These are phyloP conservation scores for Scutellaria barbata DNA, from an alignment of 257 asterid genomes.

Conservation along the genomic window DNA sequence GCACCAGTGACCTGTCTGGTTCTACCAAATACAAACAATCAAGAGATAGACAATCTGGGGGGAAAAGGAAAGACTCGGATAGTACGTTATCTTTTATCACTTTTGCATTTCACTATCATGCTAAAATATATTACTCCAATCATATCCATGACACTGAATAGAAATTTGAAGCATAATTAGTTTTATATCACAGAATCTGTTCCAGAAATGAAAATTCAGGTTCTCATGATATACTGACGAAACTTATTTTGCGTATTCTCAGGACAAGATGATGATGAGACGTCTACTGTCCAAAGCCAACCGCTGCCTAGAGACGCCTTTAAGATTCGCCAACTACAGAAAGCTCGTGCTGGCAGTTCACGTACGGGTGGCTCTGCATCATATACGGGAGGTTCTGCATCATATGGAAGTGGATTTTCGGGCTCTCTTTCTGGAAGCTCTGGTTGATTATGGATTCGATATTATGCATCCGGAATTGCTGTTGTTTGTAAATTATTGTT, in stretches of 20 bases:
- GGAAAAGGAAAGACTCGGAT: constrained; percentile 71
- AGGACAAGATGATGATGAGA: constrained; percentile 88
- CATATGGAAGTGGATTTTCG: constrained; percentile 92
- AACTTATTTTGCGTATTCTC: not conserved
- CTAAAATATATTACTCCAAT: not conserved
- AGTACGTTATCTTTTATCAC: constrained; percentile 46
- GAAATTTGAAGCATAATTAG: not conserved
- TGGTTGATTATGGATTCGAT: constrained; percentile 38
- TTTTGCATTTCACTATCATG: not conserved
- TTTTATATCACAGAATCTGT: not conserved
- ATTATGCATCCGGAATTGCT: not conserved
- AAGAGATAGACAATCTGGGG: constrained; percentile 66
- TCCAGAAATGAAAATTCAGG: too few relatives aligned
- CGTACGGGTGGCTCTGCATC: constrained; percentile 37
- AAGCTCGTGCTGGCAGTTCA: constrained; percentile 61
- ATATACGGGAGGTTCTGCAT: constrained; percentile 61
- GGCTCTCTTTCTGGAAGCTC: constrained; percentile 92
- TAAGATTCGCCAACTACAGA: constrained; percentile 84
- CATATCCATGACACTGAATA: not conserved
- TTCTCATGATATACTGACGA: not conserved
- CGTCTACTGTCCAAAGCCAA: constrained; percentile 72
- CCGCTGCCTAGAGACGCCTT: constrained; percentile 83
- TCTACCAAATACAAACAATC: constrained; percentile 58
- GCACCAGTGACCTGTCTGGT: constrained; percentile 68
- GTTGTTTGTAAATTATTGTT: constrained; percentile 34